Evolutionary conservation across 129 eudicot species (phyloP).

Genomic region (Flaveria robusta): DNA sequence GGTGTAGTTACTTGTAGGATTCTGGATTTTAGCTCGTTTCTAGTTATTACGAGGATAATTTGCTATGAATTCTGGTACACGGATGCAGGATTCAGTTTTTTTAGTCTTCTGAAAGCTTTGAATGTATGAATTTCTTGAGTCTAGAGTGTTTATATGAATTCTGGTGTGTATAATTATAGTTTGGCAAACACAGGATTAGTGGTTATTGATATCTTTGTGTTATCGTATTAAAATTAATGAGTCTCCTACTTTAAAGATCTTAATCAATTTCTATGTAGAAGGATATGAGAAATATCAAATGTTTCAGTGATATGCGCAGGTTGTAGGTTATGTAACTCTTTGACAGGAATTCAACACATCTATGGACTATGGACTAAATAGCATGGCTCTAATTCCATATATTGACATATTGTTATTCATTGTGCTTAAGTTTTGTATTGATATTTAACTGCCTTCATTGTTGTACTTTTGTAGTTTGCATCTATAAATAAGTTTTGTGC

Average conservation of each 20-base stretch:
- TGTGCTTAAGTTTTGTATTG: conserved; percentile 12
- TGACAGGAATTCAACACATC: background rate
- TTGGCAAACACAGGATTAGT: conserved; percentile 13
- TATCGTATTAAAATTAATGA: background rate
- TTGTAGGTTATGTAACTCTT: conserved; percentile 7
- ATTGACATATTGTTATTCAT: conserved; percentile 10
- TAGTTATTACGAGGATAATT: background rate
- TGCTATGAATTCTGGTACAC: background rate
- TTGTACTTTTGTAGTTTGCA: conserved; percentile 3
- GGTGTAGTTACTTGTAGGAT: conserved; percentile 1
- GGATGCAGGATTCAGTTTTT: conserved; percentile 4
- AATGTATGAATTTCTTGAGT: background rate
- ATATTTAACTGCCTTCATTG: background rate
- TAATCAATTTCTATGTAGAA: background rate
- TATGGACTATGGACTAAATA: conserved; percentile 16
- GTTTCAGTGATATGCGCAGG: background rate
- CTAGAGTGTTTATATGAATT: conserved; percentile 10
- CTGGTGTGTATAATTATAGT: background rate
- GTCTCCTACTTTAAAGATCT: background rate
- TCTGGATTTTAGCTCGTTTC: background rate
- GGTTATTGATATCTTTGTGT: background rate
- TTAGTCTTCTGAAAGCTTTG: background rate
- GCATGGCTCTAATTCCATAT: background rate
- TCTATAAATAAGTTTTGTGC: conserved; percentile 7
- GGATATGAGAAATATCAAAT: conserved; percentile 13